phyloP scores from a whole-genome alignment of 805 yeast genomes.

The Lachancea thermotolerans region DNA sequence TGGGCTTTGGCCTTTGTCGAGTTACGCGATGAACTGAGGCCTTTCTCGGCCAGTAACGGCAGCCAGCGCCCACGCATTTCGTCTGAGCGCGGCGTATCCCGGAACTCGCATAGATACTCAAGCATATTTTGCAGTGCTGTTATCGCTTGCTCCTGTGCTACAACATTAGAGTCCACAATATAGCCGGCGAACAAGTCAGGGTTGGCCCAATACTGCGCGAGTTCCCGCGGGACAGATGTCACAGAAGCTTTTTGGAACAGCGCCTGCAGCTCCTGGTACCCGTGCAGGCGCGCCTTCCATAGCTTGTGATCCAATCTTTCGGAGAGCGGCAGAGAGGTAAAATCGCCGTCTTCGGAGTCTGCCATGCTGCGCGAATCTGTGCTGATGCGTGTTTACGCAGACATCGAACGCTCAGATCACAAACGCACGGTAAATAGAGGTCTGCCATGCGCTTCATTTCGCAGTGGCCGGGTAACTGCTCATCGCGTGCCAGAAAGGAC shows the following conservation, averaged over 20 bases:
- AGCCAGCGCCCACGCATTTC: constrained; percentile 16
- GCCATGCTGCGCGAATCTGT: neutral
- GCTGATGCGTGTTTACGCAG: too few relatives aligned
- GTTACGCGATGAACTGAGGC: constrained; percentile 65
- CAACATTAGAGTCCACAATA: constrained; percentile 77
- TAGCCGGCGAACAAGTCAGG: constrained; percentile 53
- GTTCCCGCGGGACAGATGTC: constrained; percentile 36
- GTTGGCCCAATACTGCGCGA: constrained; percentile 45
- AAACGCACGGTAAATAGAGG: too few relatives aligned
- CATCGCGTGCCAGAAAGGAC: constrained; percentile 1
- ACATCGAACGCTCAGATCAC: too few relatives aligned
- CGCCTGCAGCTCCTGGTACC: constrained; percentile 60
- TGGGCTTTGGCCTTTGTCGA: constrained; percentile 62
- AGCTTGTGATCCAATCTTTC: constrained; percentile 62
- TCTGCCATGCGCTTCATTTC: too few relatives aligned
- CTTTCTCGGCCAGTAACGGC: constrained; percentile 64
- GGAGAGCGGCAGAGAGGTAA: constrained; percentile 52
- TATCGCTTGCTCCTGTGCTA: constrained; percentile 82
- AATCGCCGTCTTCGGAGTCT: constrained; percentile 49
- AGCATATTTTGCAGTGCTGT: constrained; percentile 47
- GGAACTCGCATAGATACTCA: constrained; percentile 45
- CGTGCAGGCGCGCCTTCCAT: constrained; percentile 84
- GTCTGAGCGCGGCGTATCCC: constrained; percentile 8
- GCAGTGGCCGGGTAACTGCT: neutral
- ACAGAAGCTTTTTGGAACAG: constrained; percentile 32